Conservation (phyloP, 2,329 filamentous ascomycete species). For the Xylariaceae sp. region DNA sequence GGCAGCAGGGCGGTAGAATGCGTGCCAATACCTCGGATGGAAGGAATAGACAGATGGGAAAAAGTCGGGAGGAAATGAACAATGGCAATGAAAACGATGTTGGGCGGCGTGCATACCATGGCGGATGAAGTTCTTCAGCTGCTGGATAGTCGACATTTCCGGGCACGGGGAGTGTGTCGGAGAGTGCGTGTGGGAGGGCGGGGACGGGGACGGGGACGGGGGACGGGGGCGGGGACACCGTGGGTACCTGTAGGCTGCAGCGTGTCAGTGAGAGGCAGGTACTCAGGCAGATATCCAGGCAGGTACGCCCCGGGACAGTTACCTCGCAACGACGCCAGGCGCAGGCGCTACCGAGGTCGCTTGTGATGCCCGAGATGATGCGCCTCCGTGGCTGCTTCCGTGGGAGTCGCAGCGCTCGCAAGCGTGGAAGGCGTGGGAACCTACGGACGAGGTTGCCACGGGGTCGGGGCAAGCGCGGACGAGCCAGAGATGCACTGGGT, state of each 20-base stretch:
- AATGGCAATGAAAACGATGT: constrained; percentile 18
- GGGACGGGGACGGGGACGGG: not conserved
- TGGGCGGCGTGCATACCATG: constrained; percentile 54
- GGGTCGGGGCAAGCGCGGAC: not conserved
- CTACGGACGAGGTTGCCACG: not conserved
- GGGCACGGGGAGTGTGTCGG: not conserved
- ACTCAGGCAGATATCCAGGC: too few species aligned
- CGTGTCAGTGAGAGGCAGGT: constrained; percentile 1
- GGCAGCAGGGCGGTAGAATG: not conserved
- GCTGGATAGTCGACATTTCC: constrained; percentile 73
- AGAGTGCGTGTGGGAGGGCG: constrained; percentile 11
- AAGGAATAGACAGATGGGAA: not conserved
- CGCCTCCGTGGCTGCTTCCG: not conserved
- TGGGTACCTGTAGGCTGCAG: not conserved
- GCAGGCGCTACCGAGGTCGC: constrained; percentile 7
- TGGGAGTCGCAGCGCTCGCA: not conserved
- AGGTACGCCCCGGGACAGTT: too few species aligned
- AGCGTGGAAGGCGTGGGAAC: not conserved
- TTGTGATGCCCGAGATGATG: constrained; percentile 10
- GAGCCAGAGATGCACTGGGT: not conserved
- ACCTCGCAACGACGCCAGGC: constrained; percentile 16
- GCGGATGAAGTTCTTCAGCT: constrained; percentile 96
- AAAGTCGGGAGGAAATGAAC: not conserved
- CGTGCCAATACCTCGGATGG: not conserved
- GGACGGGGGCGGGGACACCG: not conserved